Conservation (phyloP, 1,284 basidiomycete genomes). For the Afroboletus lepidellus region DNA sequence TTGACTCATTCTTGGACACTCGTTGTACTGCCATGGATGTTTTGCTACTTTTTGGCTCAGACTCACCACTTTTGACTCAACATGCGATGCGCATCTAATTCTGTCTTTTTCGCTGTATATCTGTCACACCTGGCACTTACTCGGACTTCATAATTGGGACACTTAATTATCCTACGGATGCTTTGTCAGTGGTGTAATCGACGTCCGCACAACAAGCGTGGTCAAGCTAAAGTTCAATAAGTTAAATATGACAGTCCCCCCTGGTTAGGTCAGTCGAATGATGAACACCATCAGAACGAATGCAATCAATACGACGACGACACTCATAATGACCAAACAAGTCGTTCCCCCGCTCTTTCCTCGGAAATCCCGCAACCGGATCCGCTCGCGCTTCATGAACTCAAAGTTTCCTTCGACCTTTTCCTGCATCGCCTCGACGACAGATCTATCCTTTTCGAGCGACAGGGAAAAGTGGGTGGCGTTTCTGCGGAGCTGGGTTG, state of each 20-base stretch:
- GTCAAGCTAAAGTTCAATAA: background rate
- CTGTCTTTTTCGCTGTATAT: constrained; percentile 4
- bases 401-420: constrained; percentile 72
- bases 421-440: constrained; percentile 57
- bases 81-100: constrained; percentile 9
- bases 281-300: constrained; percentile 73
- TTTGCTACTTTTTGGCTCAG: constrained; percentile 7
- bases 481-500: constrained; percentile 72
- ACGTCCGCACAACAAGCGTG: background rate
- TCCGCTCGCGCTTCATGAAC: constrained; percentile 64
- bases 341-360: constrained; percentile 71
- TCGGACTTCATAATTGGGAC: constrained; percentile 15
- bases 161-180: constrained; percentile 8
- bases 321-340: constrained; percentile 62
- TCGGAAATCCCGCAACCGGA: constrained; percentile 60
- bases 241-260: constrained; percentile 4
- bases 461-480: constrained; percentile 66
- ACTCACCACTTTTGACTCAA: constrained; percentile 1
- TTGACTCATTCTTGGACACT: constrained; percentile 10
- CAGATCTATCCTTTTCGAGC: constrained; percentile 61
- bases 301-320: constrained; percentile 57
- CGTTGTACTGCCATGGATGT: background rate
- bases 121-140: constrained; percentile 1
- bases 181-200: constrained; percentile 3
- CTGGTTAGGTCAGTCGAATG: constrained; percentile 57